phyloP scores from a whole-genome alignment of 768 basidiomycete species.

The Omphalotus guepiniiformis region DNA sequence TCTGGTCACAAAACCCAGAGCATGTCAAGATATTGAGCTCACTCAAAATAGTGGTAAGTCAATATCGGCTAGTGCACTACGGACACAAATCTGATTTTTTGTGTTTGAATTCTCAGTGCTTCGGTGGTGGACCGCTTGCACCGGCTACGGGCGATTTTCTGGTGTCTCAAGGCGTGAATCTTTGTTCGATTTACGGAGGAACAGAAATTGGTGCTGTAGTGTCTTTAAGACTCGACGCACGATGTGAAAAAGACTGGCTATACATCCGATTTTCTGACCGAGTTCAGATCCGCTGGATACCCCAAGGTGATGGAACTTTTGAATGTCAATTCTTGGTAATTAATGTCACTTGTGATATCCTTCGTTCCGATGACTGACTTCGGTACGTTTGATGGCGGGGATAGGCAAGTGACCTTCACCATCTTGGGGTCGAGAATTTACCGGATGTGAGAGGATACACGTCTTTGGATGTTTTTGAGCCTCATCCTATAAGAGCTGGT shows the following conservation, averaged over 20 bases:
- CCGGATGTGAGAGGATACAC: conserved; percentile 34
- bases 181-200: conserved; percentile 29
- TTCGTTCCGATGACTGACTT: not conserved
- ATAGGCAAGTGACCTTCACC: conserved; percentile 29
- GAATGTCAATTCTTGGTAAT: conserved; percentile 35
- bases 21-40: conserved; percentile 20
- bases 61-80: not conserved
- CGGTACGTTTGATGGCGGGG: conserved; percentile 7
- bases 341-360: not conserved
- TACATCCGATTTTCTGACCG: conserved; percentile 28
- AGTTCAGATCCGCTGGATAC: conserved; percentile 28
- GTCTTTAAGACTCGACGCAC: conserved; percentile 11
- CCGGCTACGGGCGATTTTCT: conserved; percentile 31
- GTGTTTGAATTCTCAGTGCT: not conserved
- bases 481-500: conserved; percentile 37
- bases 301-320: conserved; percentile 32
- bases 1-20: conserved; percentile 23
- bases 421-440: conserved; percentile 27
- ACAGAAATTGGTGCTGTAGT: conserved; percentile 29
- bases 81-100: not conserved
- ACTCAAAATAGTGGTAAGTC: conserved; percentile 26
- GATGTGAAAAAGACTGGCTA: conserved; percentile 19
- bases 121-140: conserved; percentile 31
- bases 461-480: conserved; percentile 38
- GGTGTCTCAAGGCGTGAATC: conserved; percentile 28